These are phyloP conservation scores for Lepiota brunneoincarnata DNA, from an alignment of 768 basidiomycete genomes.

Conservation along the genomic window DNA sequence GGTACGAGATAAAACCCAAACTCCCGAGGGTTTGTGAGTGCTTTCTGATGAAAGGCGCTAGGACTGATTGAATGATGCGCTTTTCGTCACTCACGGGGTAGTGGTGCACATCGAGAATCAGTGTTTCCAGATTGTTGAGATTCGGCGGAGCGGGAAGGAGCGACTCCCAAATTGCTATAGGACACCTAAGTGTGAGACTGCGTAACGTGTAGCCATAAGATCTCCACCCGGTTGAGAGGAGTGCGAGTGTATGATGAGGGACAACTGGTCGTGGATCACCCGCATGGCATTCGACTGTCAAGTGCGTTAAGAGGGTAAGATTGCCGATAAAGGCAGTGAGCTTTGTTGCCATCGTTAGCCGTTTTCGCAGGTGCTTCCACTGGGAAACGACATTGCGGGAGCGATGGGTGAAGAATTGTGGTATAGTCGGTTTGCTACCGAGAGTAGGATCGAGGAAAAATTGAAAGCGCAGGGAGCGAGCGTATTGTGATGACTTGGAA, in stretches of 20 bases:
- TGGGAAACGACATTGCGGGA: too few relatives aligned
- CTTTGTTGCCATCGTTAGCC: too few relatives aligned
- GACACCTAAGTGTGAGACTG: background rate
- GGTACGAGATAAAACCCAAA: background rate
- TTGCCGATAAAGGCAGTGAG: too few relatives aligned
- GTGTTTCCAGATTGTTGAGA: background rate
- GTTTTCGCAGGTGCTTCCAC: too few relatives aligned
- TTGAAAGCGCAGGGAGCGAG: too few relatives aligned
- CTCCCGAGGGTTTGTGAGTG: background rate
- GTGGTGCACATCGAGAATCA: background rate
- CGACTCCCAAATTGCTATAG: background rate
- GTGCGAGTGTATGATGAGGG: background rate
- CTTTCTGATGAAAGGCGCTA: background rate
- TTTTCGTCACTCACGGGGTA: background rate
- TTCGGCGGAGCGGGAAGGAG: background rate
- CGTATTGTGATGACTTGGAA: too few relatives aligned
- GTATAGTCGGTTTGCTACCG: too few relatives aligned
- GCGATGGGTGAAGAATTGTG: too few relatives aligned
- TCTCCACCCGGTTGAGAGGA: background rate
- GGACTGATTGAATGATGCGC: background rate
- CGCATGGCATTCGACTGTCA: too few relatives aligned
- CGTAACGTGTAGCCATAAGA: background rate
- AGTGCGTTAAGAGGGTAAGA: too few relatives aligned
- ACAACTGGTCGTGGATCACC: too few relatives aligned
- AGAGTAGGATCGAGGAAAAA: too few relatives aligned